Base-by-base conservation (phyloP, 2,329 filamentous ascomycete genomes). In the Cordyceps tenuipes region DNA sequence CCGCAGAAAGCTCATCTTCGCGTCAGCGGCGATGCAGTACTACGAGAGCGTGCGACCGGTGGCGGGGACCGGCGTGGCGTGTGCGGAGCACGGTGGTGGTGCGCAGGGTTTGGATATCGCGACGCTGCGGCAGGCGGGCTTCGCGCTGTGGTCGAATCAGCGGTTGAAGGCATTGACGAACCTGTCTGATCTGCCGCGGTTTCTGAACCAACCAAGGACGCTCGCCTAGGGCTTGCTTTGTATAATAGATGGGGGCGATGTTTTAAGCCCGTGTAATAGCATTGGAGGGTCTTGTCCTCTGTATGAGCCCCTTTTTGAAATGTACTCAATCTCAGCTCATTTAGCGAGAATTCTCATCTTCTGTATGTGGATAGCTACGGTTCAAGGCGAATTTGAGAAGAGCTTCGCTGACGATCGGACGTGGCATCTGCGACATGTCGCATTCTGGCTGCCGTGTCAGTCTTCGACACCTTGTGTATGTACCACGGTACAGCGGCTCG, bases 131-230 rank as follows among this genome's bases (percentile, higher is more conserved):
- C 56, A 51, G 56, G 48, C 56, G 15, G 56, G 56, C 2, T 58
- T 58, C 19, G 56, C 56, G 47, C 48, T 58, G 56, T 58, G 56
- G 56, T 58, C 56, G 36, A 58, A 51, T 23, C 47, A 58, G 56
- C 46, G 56, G 56, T 12, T 58, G 6, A 58, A 58, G 36, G 48
- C 17, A 36, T 9, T 58, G 34, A 50, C 43, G 36, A 44, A 23
- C 8, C 56, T 58, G 15, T 49, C 46, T 5, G 54, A 57, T 6
- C 44, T 57, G 21, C 54, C 54, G 5, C 41, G 44, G 2, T 46
- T 57, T 6, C 15, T 57, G 31, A 39, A 49, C 39, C 31, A 17
- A 9, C 29, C 54, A n/a, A 57, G 19, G 31, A 41, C 44, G 5
- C 31, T 57, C 44, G 46, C 44, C 46, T 49, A 57, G 34, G 46